These are phyloP conservation scores for Leccinum rimulosum DNA, from an alignment of 768 basidiomycete genomes.

Conservation along the genomic window DNA sequence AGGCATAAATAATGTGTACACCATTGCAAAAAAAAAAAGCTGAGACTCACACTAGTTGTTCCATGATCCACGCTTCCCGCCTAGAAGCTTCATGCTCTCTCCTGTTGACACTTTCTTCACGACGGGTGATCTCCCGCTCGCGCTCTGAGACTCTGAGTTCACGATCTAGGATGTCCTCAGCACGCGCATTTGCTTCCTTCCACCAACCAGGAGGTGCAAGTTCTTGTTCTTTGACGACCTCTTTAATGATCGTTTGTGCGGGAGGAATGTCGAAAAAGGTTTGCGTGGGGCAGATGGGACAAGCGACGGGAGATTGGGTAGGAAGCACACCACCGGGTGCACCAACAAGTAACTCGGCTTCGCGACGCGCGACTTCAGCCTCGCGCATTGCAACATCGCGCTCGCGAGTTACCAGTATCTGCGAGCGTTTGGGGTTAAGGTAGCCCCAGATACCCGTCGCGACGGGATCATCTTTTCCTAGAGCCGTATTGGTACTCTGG, in stretches of 20 bases:
- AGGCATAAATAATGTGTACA: conserved; percentile 4
- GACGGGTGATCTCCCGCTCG: conserved; percentile 82
- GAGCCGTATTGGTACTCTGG: conserved; percentile 30
- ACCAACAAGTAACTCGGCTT: conserved; percentile 80
- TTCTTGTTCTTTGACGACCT: conserved; percentile 80
- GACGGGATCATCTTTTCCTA: conserved; percentile 36
- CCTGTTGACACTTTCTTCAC: conserved; percentile 82
- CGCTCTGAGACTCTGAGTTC: conserved; percentile 83
- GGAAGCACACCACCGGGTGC: conserved; percentile 79
- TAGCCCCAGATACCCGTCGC: conserved; percentile 64
- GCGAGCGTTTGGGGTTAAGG: conserved; percentile 79
- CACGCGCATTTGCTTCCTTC: conserved; percentile 61
- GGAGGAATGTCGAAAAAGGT: conserved; percentile 59
- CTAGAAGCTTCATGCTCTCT: conserved; percentile 85
- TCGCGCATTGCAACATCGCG: conserved; percentile 78
- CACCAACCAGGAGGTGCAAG: conserved; percentile 80
- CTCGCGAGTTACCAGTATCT: conserved; percentile 77
- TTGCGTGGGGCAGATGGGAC: conserved; percentile 55
- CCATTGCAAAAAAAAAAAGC: neutral
- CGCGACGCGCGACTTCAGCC: conserved; percentile 85
- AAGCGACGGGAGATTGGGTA: conserved; percentile 47
- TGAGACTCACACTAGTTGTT: conserved; percentile 75
- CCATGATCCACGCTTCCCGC: conserved; percentile 91
- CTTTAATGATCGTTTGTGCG: conserved; percentile 81
- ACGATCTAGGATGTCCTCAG: conserved; percentile 80